Conservation (phyloP, 345 rosid species). For the Murraya paniculata region DNA sequence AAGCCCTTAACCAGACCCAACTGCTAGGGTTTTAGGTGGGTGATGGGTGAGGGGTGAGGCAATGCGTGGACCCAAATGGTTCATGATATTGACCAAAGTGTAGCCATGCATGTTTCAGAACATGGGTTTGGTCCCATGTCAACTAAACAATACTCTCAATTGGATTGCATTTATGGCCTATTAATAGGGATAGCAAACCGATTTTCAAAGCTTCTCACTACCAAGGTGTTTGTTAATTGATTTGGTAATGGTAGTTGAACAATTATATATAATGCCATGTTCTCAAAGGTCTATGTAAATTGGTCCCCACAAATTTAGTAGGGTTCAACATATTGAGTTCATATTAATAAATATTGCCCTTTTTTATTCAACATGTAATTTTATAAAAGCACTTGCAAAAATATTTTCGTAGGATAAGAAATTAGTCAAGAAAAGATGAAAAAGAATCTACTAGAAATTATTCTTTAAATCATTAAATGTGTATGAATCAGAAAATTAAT, state of each 20-base stretch:
- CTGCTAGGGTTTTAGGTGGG: background rate
- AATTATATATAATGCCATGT: background rate
- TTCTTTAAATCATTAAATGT: background rate
- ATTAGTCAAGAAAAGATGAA: background rate
- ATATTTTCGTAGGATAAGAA: background rate
- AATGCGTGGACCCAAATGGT: background rate
- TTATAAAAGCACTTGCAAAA: background rate
- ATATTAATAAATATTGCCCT: background rate
- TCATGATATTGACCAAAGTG: background rate
- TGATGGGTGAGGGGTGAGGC: background rate
- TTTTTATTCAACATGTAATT: background rate
- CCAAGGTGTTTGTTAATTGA: background rate
- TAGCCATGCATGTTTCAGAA: background rate
- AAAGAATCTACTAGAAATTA: background rate
- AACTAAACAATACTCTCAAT: background rate
- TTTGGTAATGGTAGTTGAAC: background rate
- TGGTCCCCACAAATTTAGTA: background rate
- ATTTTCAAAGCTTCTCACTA: background rate
- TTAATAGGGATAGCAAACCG: background rate
- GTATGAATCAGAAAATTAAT: background rate
- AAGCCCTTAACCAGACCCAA: background rate
- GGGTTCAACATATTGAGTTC: background rate
- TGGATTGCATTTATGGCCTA: background rate
- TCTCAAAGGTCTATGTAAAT: background rate
- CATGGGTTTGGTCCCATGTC: conserved; percentile 14